Base-by-base conservation (phyloP, 352 stramenopile genomes). In the Stramenopiles sp. region DNA sequence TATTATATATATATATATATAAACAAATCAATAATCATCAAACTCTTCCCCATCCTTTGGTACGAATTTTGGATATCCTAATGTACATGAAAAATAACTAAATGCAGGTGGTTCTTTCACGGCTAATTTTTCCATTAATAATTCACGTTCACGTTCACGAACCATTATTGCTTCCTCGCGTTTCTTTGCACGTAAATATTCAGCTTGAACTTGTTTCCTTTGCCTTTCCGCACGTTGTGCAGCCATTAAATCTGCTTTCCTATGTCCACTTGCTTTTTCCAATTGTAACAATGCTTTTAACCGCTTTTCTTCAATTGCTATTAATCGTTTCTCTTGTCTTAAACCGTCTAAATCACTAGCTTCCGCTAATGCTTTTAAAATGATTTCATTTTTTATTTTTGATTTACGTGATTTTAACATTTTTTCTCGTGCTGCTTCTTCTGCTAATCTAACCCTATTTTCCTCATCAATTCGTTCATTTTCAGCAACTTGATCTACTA, bases 401-500 rank as follows among this genome's bases (percentile, higher is more conserved):
- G 91, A 87, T 1, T 90, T 86, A 7, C 90, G 88, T 63, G 86
- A 87, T 23, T 93, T 87, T 6, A 94, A 83, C 30, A 92, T 83
- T 32, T 85, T 83, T 0, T 85, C 76, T 1, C 89, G 86, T 6
- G 85, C 85, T 6, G 85, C 73, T 73, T 93, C 88, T 81, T 95
- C 91, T 79, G 85, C 85, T 33, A 92, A 80, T 0, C 90, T 86
- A 31, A 96, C 84, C 1, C 87, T 87, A 78, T 96, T 89, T 78
- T 91, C 92, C 83, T 97, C 92, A 43, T 96, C 91, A 43, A 97
- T 85, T 0, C 91, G 88, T 80, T 97, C 92, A 81, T 94, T 94
- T 80, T 97, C 92, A n/a, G 92, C 92, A 6, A 97, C 88, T 31
- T 96, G 83, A 80, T 97, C 93, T 6, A 97, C 90, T 23, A 93